Evolutionary conservation across 345 rosid genomes (phyloP), one percentile per base, ranked within the genome.

Genomic region (Salix koriyanagi): DNA sequence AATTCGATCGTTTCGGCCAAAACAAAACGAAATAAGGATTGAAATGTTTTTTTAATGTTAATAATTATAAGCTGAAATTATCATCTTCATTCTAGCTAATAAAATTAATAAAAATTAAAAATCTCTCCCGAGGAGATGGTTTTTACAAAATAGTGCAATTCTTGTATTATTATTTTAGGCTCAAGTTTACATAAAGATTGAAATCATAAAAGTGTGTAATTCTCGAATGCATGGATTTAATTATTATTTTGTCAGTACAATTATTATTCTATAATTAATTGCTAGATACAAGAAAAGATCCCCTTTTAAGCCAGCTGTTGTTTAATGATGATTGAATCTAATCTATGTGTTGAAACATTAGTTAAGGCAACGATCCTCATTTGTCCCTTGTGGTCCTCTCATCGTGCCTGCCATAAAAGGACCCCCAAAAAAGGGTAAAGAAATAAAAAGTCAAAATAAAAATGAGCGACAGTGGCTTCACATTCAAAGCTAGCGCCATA

Each of bases 311-410:
- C 16, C 15, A 10, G 25, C 18, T 67, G 10, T 41, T 68, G 44
- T 21, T 41, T 58, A 61, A 70, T n/a, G 18, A 16, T 36, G 16
- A 64, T 48, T 30, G 56, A 52, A 78, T 77, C 76, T 26, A 77
- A 75, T 34, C 65, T 8, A 21, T 32, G 30, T 1, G 39, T n/a
- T 50, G 26, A 15, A n/a, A 10, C 36, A 2, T 69, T 69, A 70
- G 60, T 60, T 61, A 76, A 44, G 6, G 44, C 48, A 34, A 52
- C 46, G 23, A 21, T 44, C 54, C 62, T 64, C 69, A 65, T 21
- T 28, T 60, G 69, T 37, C n/a, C 61, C 67, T 25, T 5, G 75
- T 73, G 84, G 79, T 77, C 81, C 79, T 10, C 73, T 62, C 81
- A 48, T 56, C 86, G 65, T 28, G 72, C 41, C 48, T 50, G 80